These are phyloP conservation scores for Apophysomyces elegans DNA, from an alignment of 371 early-diverging fungal genomes.

Conservation along the genomic window DNA sequence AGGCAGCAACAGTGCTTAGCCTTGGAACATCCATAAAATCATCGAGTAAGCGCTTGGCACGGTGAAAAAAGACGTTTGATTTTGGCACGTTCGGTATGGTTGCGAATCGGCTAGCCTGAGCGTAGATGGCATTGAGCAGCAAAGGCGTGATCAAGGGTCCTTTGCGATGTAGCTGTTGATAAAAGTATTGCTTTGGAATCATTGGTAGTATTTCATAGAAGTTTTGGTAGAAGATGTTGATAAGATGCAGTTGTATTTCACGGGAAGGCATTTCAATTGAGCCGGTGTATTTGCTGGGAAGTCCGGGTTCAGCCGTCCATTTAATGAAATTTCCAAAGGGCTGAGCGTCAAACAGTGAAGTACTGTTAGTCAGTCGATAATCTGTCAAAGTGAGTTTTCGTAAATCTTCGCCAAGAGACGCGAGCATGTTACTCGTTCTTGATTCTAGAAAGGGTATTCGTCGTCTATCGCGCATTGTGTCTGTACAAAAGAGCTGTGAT, in stretches of 20 bases:
- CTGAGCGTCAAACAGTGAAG: slow-evolving; percentile 19
- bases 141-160: slow-evolving; percentile 37
- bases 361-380: slow-evolving; percentile 10
- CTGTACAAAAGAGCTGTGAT: slow-evolving; percentile 20
- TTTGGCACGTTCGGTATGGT: slow-evolving; percentile 22
- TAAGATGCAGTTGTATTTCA: slow-evolving; percentile 39
- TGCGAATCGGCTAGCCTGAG: slow-evolving; percentile 17
- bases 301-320: slow-evolving; percentile 29
- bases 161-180: slow-evolving; percentile 28
- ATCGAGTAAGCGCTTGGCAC: slow-evolving; percentile 35
- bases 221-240: slow-evolving; percentile 39
- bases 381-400: slow-evolving; percentile 20
- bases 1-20: slow-evolving; percentile 40
- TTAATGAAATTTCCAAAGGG: slow-evolving; percentile 31
- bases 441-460: slow-evolving; percentile 21
- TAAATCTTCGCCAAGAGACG: slow-evolving; percentile 23
- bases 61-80: slow-evolving; percentile 34
- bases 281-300: slow-evolving; percentile 18
- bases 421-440: slow-evolving; percentile 20
- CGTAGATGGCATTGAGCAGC: slow-evolving; percentile 38
- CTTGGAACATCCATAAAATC: slow-evolving; percentile 43
- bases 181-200: slow-evolving; percentile 14
- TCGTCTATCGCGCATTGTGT: slow-evolving; percentile 19
- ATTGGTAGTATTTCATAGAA: slow-evolving; percentile 37
- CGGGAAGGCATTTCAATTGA: slow-evolving; percentile 21